Percentiles rank a stretch among this genome's conserved stretches.
Conservation (phyloP, 2,329 filamentous ascomycete species). For the Paecilomyces dactylethromorphus region DNA sequence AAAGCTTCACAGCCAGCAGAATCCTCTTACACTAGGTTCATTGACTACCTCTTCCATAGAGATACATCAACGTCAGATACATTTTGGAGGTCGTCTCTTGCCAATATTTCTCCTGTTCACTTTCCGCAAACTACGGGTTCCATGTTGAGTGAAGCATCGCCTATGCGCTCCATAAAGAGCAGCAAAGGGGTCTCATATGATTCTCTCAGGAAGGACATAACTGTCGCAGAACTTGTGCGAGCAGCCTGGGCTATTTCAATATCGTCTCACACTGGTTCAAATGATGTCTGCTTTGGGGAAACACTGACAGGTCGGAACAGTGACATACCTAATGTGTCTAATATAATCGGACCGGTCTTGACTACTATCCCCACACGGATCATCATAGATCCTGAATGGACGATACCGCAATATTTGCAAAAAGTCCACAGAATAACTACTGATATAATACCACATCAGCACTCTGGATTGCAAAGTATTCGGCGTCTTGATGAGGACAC, state of each 20-base stretch:
- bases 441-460: slow-evolving; percentile 57
- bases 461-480: slow-evolving; percentile 50
- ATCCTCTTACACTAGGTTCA: slow-evolving; percentile 15
- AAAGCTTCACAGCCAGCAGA: background rate
- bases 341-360: slow-evolving; percentile 40
- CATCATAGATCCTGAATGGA: slow-evolving; percentile 28
- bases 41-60: slow-evolving; percentile 21
- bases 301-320: slow-evolving; percentile 49
- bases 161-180: slow-evolving; percentile 8
- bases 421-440: slow-evolving; percentile 52
- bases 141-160: slow-evolving; percentile 18
- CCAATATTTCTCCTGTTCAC: slow-evolving; percentile 16
- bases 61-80: slow-evolving; percentile 21
- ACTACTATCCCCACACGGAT: slow-evolving; percentile 34
- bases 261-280: slow-evolving; percentile 40
- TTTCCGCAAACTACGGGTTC: slow-evolving; percentile 20
- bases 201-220: slow-evolving; percentile 22
- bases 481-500: slow-evolving; percentile 47
- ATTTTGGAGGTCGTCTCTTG: slow-evolving; percentile 26
- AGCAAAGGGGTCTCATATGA: slow-evolving; percentile 15
- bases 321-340: slow-evolving; percentile 42
- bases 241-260: slow-evolving; percentile 48
- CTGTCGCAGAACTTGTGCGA: slow-evolving; percentile 46
- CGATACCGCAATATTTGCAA: slow-evolving; percentile 46
- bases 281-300: slow-evolving; percentile 49